Evolutionary conservation across 176 grass and related monocot genomes (phyloP).

Genomic region (Triticum monococcum): DNA sequence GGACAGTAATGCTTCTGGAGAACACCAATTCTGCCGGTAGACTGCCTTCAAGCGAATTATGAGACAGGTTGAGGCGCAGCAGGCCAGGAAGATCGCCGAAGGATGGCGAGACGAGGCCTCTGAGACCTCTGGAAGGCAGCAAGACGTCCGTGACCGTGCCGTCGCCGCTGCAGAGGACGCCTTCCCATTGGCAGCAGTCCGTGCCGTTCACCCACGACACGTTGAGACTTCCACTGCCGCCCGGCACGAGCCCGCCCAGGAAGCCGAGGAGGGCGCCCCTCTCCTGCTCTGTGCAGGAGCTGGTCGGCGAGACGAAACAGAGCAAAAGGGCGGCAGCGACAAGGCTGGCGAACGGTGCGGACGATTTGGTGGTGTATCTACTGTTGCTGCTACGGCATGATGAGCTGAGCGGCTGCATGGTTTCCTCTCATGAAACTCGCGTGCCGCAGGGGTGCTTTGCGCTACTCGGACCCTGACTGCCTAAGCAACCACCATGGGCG

Average conservation of each 20-base stretch:
- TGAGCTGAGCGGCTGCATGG: constrained; percentile 31
- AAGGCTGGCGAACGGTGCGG: neutral
- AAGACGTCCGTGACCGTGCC: constrained; percentile 41
- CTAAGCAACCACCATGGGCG: constrained; percentile 9
- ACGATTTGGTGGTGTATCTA: constrained; percentile 14
- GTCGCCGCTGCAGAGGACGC: constrained; percentile 38
- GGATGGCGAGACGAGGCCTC: constrained; percentile 39
- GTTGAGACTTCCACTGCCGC: constrained; percentile 27
- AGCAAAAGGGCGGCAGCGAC: constrained; percentile 21
- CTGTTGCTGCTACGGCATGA: constrained; percentile 15
- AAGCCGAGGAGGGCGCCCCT: constrained; percentile 57
- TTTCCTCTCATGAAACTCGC: constrained; percentile 42
- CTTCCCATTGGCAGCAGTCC: constrained; percentile 78
- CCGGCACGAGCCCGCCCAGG: constrained; percentile 30
- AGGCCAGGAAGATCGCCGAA: constrained; percentile 55
- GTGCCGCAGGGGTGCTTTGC: neutral
- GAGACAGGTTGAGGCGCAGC: constrained; percentile 53
- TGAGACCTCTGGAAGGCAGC: constrained; percentile 49
- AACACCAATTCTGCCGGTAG: constrained; percentile 49
- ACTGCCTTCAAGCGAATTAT: constrained; percentile 39
- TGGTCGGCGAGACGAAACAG: neutral
- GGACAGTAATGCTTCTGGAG: constrained; percentile 39
- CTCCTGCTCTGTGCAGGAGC: constrained; percentile 64
- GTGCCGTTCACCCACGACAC: constrained; percentile 37
- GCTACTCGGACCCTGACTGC: neutral